Conservation (phyloP, 2,329 filamentous ascomycete species). For the Fusarium nygamai region DNA sequence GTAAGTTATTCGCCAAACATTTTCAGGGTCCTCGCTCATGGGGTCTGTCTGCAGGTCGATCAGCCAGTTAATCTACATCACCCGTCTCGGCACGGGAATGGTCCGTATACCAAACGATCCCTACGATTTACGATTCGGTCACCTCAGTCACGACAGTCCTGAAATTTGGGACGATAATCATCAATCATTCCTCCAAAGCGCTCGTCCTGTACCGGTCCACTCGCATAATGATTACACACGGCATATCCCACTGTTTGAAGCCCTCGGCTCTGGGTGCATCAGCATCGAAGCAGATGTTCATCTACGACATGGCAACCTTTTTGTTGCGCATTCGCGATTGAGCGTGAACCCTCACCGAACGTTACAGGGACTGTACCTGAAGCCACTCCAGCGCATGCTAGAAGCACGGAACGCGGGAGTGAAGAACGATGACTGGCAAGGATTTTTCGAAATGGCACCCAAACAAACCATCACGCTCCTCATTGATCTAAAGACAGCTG, state of each 20-base stretch:
- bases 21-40: not conserved
- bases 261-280: conserved; percentile 13
- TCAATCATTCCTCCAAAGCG: conserved; percentile 11
- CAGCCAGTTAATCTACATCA: conserved; percentile 5
- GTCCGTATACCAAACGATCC: conserved; percentile 13
- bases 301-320: not conserved
- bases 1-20: not conserved
- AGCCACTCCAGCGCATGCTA: conserved; percentile 11
- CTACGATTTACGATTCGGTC: conserved; percentile 15
- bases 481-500: conserved; percentile 10
- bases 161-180: conserved; percentile 14
- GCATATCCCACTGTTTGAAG: conserved; percentile 15
- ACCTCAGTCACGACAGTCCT: conserved; percentile 5
- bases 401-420: not conserved
- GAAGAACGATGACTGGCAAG: not conserved
- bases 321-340: conserved; percentile 4
- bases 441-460: not conserved
- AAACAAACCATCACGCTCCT: conserved; percentile 6
- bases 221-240: conserved; percentile 23
- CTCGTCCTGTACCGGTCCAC: conserved; percentile 4
- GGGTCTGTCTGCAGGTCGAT: not conserved
- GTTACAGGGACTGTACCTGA: not conserved
- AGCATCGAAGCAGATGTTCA: conserved; percentile 19
- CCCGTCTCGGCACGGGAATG: not conserved
- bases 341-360: not conserved